Conservation (phyloP, 352 stramenopile genomes). For the Phytopythium sindhum region DNA sequence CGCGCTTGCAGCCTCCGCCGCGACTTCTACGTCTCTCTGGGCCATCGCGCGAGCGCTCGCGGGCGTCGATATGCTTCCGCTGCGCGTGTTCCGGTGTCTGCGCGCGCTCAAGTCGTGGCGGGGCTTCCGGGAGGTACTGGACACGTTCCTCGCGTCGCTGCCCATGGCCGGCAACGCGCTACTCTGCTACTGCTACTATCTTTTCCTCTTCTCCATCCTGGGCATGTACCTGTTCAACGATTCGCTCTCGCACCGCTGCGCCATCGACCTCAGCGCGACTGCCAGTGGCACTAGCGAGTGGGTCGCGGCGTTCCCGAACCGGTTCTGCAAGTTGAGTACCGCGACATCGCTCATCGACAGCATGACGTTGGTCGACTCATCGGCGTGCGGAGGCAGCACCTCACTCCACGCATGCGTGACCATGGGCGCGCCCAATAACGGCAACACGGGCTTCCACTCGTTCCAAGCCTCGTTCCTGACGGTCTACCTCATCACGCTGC, state of each 20-base stretch:
- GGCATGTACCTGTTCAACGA: constrained; percentile 88
- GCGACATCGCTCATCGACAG: constrained; percentile 8
- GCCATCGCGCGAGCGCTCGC: constrained; percentile 23
- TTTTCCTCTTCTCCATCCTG: constrained; percentile 83
- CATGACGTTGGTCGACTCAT: constrained; percentile 6
- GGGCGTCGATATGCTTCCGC: constrained; percentile 67
- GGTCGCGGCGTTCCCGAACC: constrained; percentile 40
- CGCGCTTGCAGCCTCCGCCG: constrained; percentile 27
- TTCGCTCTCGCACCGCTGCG: constrained; percentile 72
- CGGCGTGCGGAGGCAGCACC: background rate
- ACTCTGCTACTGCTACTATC: constrained; percentile 82
- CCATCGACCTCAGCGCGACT: constrained; percentile 25
- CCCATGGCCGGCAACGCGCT: constrained; percentile 73
- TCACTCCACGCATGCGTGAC: constrained; percentile 45
- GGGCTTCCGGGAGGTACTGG: constrained; percentile 74
- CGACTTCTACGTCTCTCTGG: constrained; percentile 8
- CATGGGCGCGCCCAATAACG: constrained; percentile 61
- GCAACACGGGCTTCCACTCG: constrained; percentile 80
- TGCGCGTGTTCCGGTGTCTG: constrained; percentile 72
- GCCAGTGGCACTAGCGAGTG: constrained; percentile 32
- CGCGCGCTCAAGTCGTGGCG: constrained; percentile 71
- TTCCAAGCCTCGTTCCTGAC: constrained; percentile 83
- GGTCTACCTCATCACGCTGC: constrained; percentile 73
- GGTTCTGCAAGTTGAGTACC: constrained; percentile 45
- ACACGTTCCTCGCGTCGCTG: constrained; percentile 68